A percentile compares a stretch with the other conserved stretches of the same genome.
phyloP scores from a whole-genome alignment of 2,329 filamentous ascomycete genomes.

The Orbilia brochopaga region DNA sequence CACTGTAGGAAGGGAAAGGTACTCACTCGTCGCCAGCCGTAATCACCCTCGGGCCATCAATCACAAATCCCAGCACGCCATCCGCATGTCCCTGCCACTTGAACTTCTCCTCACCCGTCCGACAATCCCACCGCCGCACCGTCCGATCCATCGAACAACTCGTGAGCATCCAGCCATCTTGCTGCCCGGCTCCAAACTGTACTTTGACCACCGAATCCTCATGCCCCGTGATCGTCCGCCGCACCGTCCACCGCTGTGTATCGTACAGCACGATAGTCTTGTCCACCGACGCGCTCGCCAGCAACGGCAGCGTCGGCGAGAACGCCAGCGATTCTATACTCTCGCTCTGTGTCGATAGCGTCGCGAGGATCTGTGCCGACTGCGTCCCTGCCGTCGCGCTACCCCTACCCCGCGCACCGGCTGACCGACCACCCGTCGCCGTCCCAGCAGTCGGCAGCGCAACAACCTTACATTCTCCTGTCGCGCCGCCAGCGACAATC shows the following conservation, averaged over 20 bases:
- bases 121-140: slow-evolving; percentile 85
- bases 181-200: slow-evolving; percentile 73
- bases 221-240: slow-evolving; percentile 81
- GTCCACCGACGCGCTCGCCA: slow-evolving; percentile 72
- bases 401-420: slow-evolving; percentile 58
- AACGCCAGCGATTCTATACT: slow-evolving; percentile 80
- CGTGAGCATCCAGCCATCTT: slow-evolving; percentile 73
- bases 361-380: slow-evolving; percentile 77
- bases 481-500: slow-evolving; percentile 84
- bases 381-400: slow-evolving; percentile 59
- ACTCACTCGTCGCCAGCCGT: slow-evolving; percentile 49
- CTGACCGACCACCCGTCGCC: slow-evolving; percentile 53
- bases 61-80: slow-evolving; percentile 34
- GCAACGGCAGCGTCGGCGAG: slow-evolving; percentile 63
- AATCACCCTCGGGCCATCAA: slow-evolving; percentile 27
- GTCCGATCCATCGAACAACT: slow-evolving; percentile 92
- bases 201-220: slow-evolving; percentile 91
- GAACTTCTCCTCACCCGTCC: slow-evolving; percentile 70
- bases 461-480: slow-evolving; percentile 82
- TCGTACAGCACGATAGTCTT: slow-evolving; percentile 86
- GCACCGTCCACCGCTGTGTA: slow-evolving; percentile 78
- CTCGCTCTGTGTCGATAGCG: slow-evolving; percentile 77
- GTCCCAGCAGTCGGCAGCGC: slow-evolving; percentile 70
- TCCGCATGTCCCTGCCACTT: slow-evolving; percentile 92
- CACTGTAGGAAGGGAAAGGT: neutral